A percentile compares a stretch with the other conserved stretches of the same genome.
phyloP scores from a whole-genome alignment of 1,284 basidiomycete genomes.

The Ustilago cynodontis region DNA sequence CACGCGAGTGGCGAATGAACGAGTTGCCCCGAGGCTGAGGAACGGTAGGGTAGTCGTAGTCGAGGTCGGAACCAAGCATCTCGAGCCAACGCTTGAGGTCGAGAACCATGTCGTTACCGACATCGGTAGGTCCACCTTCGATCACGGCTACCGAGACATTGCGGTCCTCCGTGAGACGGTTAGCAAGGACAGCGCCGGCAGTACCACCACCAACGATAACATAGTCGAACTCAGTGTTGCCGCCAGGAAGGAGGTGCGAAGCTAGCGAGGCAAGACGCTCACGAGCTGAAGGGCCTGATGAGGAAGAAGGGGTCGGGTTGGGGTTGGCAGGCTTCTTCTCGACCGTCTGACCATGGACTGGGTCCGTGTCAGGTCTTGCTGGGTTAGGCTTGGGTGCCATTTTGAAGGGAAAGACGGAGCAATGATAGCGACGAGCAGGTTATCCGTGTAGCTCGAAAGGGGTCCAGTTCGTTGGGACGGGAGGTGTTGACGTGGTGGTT shows the following conservation, averaged over 20 bases:
- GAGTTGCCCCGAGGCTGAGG: constrained; percentile 70
- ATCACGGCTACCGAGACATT: constrained; percentile 69
- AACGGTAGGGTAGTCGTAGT: constrained; percentile 69
- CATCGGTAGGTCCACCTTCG: constrained; percentile 69
- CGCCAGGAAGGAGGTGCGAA: constrained; percentile 61
- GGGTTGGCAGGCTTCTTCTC: constrained; percentile 40
- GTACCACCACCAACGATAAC: constrained; percentile 70
- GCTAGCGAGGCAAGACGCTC: constrained; percentile 61
- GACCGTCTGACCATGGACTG: constrained; percentile 58
- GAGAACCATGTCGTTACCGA: constrained; percentile 67
- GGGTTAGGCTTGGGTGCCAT: constrained; percentile 54
- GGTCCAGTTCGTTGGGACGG: not conserved
- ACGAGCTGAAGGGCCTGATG: constrained; percentile 37
- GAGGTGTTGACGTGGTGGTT: not conserved
- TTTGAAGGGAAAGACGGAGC: constrained; percentile 1
- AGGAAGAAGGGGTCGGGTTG: constrained; percentile 20
- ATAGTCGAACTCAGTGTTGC: constrained; percentile 68
- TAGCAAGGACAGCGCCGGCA: constrained; percentile 69
- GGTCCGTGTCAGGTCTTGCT: constrained; percentile 51
- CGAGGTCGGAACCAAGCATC: constrained; percentile 69
- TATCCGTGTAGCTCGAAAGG: not conserved
- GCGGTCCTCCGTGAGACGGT: constrained; percentile 68
- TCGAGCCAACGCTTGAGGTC: constrained; percentile 69
- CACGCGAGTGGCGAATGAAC: constrained; percentile 70
- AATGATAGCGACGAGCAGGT: not conserved